These are phyloP conservation scores for Trypanosoma cruzi DNA, from an alignment of 208 protist species.

Conservation along the genomic window DNA sequence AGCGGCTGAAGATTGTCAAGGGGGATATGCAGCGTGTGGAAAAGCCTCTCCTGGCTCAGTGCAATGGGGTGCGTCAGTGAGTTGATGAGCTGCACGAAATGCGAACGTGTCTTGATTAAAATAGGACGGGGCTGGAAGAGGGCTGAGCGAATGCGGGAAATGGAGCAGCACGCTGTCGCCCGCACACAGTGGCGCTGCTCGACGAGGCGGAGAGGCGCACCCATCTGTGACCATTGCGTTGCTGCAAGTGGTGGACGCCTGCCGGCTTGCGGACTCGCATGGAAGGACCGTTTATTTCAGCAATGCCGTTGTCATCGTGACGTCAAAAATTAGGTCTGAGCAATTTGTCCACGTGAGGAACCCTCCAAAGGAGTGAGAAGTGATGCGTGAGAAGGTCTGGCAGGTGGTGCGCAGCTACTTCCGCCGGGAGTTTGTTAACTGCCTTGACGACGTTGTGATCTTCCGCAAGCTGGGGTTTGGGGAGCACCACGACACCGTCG, in stretches of 20 bases:
- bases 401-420: too few species aligned
- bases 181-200: too few species aligned
- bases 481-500: slow-evolving; percentile 51
- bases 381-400: too few species aligned
- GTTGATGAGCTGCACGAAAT: slow-evolving; percentile 89
- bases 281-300: too few species aligned
- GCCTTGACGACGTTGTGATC: slow-evolving; percentile 74
- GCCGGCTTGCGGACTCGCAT: slow-evolving; percentile 93
- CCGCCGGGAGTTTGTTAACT: too few species aligned
- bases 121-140: slow-evolving; percentile 88
- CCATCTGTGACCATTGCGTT: slow-evolving; percentile 91
- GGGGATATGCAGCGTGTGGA: slow-evolving; percentile 74
- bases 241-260: slow-evolving; percentile 96
- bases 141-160: slow-evolving; percentile 92
- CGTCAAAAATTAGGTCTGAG: slow-evolving; percentile 90
- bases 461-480: slow-evolving; percentile 46
- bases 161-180: slow-evolving; percentile 84
- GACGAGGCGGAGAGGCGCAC: slow-evolving; percentile 98
- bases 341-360: slow-evolving; percentile 61
- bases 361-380: slow-evolving; percentile 37
- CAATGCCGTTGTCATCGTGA: slow-evolving; percentile 96
- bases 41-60: slow-evolving; percentile 84
- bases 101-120: slow-evolving; percentile 90
- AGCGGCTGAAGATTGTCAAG: slow-evolving; percentile 74
- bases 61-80: slow-evolving; percentile 76